Evolutionary conservation across 495 filamentous ascomycete genomes (phyloP), one percentile per base, ranked within the genome.

Genomic region (Lichina pygmaea): DNA sequence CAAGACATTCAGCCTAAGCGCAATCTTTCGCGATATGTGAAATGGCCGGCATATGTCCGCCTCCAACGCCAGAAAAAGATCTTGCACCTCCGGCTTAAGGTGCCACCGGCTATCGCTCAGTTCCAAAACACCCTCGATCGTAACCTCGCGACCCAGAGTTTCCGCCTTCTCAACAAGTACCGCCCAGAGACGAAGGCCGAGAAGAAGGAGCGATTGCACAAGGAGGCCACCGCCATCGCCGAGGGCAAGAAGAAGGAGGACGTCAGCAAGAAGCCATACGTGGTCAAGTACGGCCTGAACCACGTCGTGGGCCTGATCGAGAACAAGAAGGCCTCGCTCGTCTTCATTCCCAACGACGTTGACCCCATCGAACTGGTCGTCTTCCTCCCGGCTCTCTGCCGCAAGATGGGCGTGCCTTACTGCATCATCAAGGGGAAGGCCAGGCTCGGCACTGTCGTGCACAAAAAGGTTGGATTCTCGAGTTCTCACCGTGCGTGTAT

Each of bases 191-290:
- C 82, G 63, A 95, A 94, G 75, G 66, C 72, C 51, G 89, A 95
- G 78, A 99, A 99, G 82, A 99, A 94, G 76, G 91, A 99, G 71
- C 82, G 91, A 66, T 68, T 99, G 52, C 73, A 77, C 62, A 83
- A 92, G 73, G 91, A 99, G 74, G 91, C 91, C 49, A 93, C 83
- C 52, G 91, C 86, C 53, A 75, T 95, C 60, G 71, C 79, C 60
- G 84, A 95, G 63, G 91, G 91, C 63, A 92, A 94, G 78, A 95
- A 94, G 78, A 95, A 95, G 81, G 91, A 95, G 72, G 89, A 94
- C 61, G 86, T 91, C 57, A 79, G 73, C 78, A 95, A 95, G 81
- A 99, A 99, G 77, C 89, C 89, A 55, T 95, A 93, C 66, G 69
- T 79, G 57, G 89, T 86, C 72, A 95, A 99, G 77, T 95, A 92